Percentiles rank a stretch among this genome's conserved stretches.
Evolutionary conservation across 768 basidiomycete genomes (phyloP).

Genomic region (Rhizopogon sp.): DNA sequence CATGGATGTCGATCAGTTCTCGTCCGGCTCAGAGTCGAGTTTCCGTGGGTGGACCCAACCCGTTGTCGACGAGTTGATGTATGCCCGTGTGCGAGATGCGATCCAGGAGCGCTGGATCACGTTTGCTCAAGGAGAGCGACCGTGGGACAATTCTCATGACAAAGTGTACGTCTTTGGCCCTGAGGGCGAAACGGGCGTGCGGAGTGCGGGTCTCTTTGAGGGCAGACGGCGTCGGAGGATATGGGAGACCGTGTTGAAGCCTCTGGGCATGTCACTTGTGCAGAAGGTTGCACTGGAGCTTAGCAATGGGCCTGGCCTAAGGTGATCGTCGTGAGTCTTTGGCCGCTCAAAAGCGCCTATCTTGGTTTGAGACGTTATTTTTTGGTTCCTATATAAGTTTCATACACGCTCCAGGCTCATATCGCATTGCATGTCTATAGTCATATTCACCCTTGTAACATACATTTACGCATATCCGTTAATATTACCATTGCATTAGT

Average conservation of each 20-base stretch:
- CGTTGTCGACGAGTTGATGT: conserved; percentile 63
- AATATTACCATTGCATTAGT: no score
- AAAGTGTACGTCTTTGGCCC: conserved; percentile 79
- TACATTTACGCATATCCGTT: neutral
- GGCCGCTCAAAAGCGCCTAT: neutral
- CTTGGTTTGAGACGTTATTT: neutral
- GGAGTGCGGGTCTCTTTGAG: conserved; percentile 59
- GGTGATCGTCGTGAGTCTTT: conserved; percentile 10
- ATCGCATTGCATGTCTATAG: neutral
- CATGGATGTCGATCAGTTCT: conserved; percentile 20
- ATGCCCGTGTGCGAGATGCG: conserved; percentile 60
- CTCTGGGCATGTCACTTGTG: conserved; percentile 59
- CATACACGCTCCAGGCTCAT: neutral
- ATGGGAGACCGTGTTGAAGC: conserved; percentile 66
- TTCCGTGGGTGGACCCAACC: conserved; percentile 48
- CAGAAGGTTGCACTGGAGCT: conserved; percentile 74
- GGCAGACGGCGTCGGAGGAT: conserved; percentile 51
- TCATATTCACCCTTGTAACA: neutral
- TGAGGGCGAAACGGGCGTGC: conserved; percentile 76
- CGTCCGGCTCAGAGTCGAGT: conserved; percentile 9
- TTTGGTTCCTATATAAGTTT: neutral
- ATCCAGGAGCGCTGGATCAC: conserved; percentile 73
- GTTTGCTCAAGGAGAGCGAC: conserved; percentile 69
- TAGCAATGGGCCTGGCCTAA: conserved; percentile 54
- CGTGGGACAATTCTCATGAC: conserved; percentile 54